phyloP scores from a whole-genome alignment of 768 basidiomycete species.

The Agaricus blazei region DNA sequence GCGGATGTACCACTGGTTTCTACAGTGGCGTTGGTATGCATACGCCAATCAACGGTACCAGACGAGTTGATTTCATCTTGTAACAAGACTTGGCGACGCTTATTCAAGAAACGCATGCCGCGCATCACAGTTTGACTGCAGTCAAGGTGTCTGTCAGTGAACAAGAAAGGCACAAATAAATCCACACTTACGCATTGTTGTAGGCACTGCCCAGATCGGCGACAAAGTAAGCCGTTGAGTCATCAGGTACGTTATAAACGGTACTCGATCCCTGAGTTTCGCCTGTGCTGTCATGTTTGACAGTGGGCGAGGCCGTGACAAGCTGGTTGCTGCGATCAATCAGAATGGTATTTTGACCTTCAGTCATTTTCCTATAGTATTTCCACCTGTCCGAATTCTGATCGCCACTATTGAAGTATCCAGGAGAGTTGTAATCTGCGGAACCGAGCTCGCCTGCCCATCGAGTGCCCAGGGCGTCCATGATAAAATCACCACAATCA shows the following conservation, averaged over 20 bases:
- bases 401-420: constrained; percentile 74
- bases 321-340: constrained; percentile 76
- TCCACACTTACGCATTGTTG: constrained; percentile 53
- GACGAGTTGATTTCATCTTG: constrained; percentile 83
- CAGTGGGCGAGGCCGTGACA: constrained; percentile 60
- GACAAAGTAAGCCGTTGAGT: constrained; percentile 80
- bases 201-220: constrained; percentile 78
- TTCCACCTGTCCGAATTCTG: constrained; percentile 75
- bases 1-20: constrained; percentile 56
- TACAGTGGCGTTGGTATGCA: constrained; percentile 91
- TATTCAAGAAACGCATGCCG: constrained; percentile 80
- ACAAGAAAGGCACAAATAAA: neutral
- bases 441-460: constrained; percentile 96
- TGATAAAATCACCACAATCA: constrained; percentile 91
- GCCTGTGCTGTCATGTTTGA: constrained; percentile 45
- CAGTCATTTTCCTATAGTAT: constrained; percentile 95
- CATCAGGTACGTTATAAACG: constrained; percentile 52
- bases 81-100: constrained; percentile 80
- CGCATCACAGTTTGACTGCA: constrained; percentile 69
- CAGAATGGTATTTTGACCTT: constrained; percentile 94
- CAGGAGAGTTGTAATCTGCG: constrained; percentile 66
- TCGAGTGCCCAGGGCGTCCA: constrained; percentile 89
- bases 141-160: neutral
- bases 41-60: constrained; percentile 74
- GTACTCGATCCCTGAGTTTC: constrained; percentile 83